Conservation (phyloP, 768 basidiomycete genomes). For the Lactarius evosmus region DNA sequence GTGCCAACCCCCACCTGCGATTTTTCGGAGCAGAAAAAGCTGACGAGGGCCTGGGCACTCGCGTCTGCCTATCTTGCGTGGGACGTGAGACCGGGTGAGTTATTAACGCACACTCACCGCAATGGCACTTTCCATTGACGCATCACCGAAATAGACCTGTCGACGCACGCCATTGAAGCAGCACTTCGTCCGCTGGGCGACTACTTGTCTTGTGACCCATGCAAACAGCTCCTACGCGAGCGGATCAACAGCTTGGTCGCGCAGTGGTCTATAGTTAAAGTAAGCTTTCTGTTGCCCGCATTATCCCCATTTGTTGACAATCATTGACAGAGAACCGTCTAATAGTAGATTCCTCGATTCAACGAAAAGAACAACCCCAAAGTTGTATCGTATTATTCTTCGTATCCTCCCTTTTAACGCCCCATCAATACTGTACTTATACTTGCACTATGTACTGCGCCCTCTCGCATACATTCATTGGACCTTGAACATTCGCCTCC, state of each 20-base stretch:
- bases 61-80: constrained; percentile 81
- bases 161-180: constrained; percentile 66
- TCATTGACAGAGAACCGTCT: constrained; percentile 19
- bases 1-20: constrained; percentile 67
- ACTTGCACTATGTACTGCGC: not conserved
- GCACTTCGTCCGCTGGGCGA: constrained; percentile 67
- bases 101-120: not conserved
- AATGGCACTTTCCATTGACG: not conserved
- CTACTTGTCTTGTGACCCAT: constrained; percentile 67
- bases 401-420: not conserved
- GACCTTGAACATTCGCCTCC: not conserved
- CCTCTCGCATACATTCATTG: constrained; percentile 6
- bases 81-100: constrained; percentile 75
- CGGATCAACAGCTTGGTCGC: constrained; percentile 64
- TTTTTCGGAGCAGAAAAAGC: constrained; percentile 71
- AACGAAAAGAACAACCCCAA: not conserved
- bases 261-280: constrained; percentile 81
- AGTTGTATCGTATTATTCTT: not conserved
- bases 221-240: constrained; percentile 57
- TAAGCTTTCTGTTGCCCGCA: constrained; percentile 31
- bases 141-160: constrained; percentile 52
- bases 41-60: constrained; percentile 78
- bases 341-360: not conserved
- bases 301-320: not conserved
- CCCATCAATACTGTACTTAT: constrained; percentile 1